Percentiles rank a stretch among this genome's conserved stretches.
Evolutionary conservation across 139 green algal species (phyloP).

Genomic region (Chlorella sp.): DNA sequence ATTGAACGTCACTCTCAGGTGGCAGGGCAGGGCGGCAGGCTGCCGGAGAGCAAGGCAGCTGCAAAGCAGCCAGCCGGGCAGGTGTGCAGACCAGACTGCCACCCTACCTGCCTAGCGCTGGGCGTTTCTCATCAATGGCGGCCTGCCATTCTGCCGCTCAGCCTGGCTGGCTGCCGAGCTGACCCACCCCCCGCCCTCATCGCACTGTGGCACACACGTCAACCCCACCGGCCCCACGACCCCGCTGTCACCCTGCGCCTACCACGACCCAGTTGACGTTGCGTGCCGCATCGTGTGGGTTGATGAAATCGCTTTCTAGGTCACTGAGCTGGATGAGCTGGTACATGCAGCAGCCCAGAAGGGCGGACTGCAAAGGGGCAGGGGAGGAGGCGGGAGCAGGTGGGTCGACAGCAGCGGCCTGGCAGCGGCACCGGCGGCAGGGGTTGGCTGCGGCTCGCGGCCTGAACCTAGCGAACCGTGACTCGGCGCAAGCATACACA

Average conservation of each 20-base stretch:
- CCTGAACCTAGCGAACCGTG: neutral
- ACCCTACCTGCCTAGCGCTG: too few species aligned
- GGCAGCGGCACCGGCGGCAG: neutral
- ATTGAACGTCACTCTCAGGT: too few species aligned
- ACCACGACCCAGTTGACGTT: slow-evolving; percentile 80
- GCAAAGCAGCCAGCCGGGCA: too few species aligned
- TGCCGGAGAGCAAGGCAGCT: too few species aligned
- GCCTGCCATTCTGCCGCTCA: too few species aligned
- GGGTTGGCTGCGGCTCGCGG: neutral
- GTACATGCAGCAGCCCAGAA: slow-evolving; percentile 78
- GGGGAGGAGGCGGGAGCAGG: neutral
- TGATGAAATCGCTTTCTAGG: slow-evolving; percentile 89
- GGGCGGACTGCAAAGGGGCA: slow-evolving; percentile 55
- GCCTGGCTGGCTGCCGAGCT: too few species aligned
- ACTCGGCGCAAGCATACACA: neutral
- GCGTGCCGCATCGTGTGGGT: slow-evolving; percentile 80
- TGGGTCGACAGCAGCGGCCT: neutral
- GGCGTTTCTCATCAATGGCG: too few species aligned
- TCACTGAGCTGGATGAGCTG: slow-evolving; percentile 86
- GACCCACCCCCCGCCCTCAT: too few species aligned
- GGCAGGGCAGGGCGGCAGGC: too few species aligned
- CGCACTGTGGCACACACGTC: too few species aligned
- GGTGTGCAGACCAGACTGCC: too few species aligned
- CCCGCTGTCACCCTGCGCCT: neutral
- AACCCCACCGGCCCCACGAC: neutral